Conservation (phyloP, 2,329 filamentous ascomycete species). For the Aspergillus oerlinghausenensis region DNA sequence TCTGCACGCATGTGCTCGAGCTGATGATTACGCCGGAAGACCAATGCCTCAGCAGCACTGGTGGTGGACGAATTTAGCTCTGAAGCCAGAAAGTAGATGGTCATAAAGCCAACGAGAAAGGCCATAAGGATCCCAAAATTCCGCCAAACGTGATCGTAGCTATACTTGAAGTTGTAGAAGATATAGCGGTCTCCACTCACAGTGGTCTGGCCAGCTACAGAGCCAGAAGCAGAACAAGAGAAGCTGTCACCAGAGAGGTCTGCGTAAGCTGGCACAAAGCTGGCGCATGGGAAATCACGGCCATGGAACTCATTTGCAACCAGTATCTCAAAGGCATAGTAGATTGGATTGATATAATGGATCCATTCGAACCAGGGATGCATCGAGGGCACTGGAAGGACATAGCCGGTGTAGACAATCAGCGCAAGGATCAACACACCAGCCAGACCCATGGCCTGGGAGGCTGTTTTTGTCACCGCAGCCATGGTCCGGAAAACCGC, state of each 20-base stretch:
- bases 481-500: constrained; percentile 79
- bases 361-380: constrained; percentile 77
- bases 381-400: constrained; percentile 54
- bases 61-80: constrained; percentile 55
- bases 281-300: constrained; percentile 53
- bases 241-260: constrained; percentile 34
- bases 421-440: constrained; percentile 43
- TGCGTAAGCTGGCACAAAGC: constrained; percentile 45
- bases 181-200: constrained; percentile 60
- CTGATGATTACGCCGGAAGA: constrained; percentile 59
- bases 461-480: constrained; percentile 65
- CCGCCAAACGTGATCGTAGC: constrained; percentile 56
- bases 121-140: constrained; percentile 66
- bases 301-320: constrained; percentile 77
- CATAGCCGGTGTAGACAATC: constrained; percentile 47
- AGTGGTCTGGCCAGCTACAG: constrained; percentile 47
- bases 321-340: constrained; percentile 74
- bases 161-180: constrained; percentile 57
- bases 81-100: constrained; percentile 52
- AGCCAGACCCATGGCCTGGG: constrained; percentile 52
- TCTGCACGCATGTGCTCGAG: constrained; percentile 1
- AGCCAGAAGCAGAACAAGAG: constrained; percentile 56
- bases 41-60: constrained; percentile 70
- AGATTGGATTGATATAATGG: constrained; percentile 72
- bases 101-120: constrained; percentile 58